Evolutionary conservation across 2,329 filamentous ascomycete species (phyloP), one percentile per base, ranked within the genome.

Genomic region (Biscogniauxia mediterranea): DNA sequence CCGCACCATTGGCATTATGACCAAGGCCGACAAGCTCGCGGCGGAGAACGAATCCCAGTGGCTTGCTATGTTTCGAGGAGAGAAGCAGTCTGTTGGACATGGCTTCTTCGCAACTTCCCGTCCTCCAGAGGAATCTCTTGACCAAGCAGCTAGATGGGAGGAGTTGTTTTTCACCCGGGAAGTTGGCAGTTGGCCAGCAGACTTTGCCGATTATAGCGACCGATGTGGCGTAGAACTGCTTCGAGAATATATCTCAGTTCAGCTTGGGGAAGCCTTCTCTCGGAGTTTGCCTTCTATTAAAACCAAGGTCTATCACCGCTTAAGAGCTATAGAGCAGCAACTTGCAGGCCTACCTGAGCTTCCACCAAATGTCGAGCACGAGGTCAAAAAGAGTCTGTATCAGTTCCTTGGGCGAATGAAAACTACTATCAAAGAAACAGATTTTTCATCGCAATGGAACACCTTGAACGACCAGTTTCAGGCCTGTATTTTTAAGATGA

Each of bases 81-180:
- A 84, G 1, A 83, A 84, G 1, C 91, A 91, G 61, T 70, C 73
- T 0, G 83, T 93, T 0, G 88, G 87, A 0, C 81, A 91, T n/a
- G 90, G 90, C 0, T 97, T 94, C 70, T 96, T 89, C 63, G 85
- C 91, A 8, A 91, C 93, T 0, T 90, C 89, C 0, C 85, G 89
- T 1, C 88, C 89, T 2, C 83, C 84, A 0, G 26, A 78, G 0
- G 81, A 85, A 55, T 76, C 81, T 0, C 76, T 89, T 0, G 82
- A 83, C 2, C 76, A 81, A n/a, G 78, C 84, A 2, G 77, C 75
- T 7, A 74, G 73, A 1, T 85, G 80, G 76, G 85, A 87, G 56
- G 80, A 83, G 13, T 69, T 74, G 0, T 80, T 85, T 52, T 87
- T 87, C 59, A 77, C 80, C 13, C 66, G 70, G 1, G 73, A 74